A percentile compares a stretch with the other conserved stretches of the same genome.
phyloP scores from a whole-genome alignment of 768 basidiomycete genomes.

The Lactarius hengduanensis region DNA sequence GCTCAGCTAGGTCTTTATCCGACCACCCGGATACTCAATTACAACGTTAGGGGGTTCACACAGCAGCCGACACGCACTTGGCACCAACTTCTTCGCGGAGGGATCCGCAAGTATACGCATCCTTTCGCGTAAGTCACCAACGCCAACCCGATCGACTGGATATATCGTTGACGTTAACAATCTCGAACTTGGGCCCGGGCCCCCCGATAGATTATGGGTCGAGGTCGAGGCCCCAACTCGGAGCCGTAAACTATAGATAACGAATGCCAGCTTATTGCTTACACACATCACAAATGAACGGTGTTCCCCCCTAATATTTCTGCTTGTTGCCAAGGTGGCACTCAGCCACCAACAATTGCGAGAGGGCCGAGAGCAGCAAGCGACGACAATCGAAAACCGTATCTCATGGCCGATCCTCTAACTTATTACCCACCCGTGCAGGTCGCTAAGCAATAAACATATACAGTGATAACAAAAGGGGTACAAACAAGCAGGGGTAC shows the following conservation, averaged over 20 bases:
- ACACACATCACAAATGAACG: background rate
- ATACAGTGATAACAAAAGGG: background rate
- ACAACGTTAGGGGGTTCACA: background rate
- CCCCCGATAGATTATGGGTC: background rate
- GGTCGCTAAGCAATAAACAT: background rate
- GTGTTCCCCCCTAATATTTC: background rate
- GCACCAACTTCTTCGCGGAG: background rate
- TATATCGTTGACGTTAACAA: background rate
- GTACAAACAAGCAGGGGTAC: background rate
- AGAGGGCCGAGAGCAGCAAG: background rate
- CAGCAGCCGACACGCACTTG: background rate
- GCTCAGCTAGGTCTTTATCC: background rate
- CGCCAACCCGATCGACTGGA: background rate
- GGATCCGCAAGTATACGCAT: background rate
- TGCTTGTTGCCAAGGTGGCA: background rate
- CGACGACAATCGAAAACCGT: background rate
- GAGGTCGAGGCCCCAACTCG: background rate
- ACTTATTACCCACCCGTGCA: background rate
- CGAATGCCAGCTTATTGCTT: background rate
- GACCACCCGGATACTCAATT: background rate
- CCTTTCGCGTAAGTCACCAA: background rate
- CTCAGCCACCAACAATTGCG: background rate
- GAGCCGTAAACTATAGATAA: background rate
- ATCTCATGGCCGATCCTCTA: background rate
- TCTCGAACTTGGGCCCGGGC: background rate